A percentile compares a stretch with the other conserved stretches of the same genome.
These are phyloP conservation scores for Coemansia sp. DNA, from an alignment of 192 early-diverging fungal species.

Conservation along the genomic window DNA sequence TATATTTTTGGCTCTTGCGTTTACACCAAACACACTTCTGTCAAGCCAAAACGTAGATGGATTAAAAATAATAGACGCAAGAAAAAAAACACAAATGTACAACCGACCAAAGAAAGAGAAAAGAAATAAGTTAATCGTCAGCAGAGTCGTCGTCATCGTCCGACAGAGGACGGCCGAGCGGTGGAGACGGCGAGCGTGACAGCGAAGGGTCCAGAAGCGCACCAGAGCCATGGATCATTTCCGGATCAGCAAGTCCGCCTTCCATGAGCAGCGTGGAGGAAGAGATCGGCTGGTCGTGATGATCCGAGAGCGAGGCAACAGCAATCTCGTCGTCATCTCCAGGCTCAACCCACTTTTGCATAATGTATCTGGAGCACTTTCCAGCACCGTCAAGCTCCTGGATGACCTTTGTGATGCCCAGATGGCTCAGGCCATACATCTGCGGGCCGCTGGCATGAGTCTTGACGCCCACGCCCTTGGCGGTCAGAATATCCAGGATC, in stretches of 20 bases:
- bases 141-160: constrained; percentile 9
- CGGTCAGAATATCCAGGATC: constrained; percentile 60
- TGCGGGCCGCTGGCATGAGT: constrained; percentile 72
- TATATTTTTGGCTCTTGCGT: too few species aligned
- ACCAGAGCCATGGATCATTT: neutral
- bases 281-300: neutral
- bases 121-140: constrained; percentile 1
- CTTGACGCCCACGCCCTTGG: constrained; percentile 63
- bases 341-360: constrained; percentile 42
- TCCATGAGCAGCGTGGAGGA: neutral
- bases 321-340: constrained; percentile 11
- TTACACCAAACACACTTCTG: constrained; percentile 37
- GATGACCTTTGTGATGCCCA: constrained; percentile 71
- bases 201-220: neutral
- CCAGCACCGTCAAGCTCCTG: constrained; percentile 58
- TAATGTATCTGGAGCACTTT: constrained; percentile 44
- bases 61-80: constrained; percentile 1
- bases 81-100: constrained; percentile 2
- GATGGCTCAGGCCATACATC: constrained; percentile 66
- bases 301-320: neutral
- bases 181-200: neutral
- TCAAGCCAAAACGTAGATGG: neutral
- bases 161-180: constrained; percentile 7
- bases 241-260: neutral
- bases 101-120: constrained; percentile 4